These are phyloP conservation scores for Starmerella asiatica DNA, from an alignment of 805 yeast genomes.

Conservation along the genomic window DNA sequence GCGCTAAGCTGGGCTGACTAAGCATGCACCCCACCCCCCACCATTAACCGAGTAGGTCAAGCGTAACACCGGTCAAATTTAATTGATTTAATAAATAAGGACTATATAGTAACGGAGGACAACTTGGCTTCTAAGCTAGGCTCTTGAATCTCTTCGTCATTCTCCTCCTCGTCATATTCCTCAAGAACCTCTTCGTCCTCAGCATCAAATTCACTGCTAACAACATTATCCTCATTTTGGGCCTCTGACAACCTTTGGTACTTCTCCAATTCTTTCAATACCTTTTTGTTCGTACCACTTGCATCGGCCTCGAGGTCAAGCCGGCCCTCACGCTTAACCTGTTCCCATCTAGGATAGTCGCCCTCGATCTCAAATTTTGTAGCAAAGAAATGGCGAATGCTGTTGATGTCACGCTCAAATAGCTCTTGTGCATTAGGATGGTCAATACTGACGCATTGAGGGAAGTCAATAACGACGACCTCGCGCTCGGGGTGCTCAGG, in stretches of 20 bases:
- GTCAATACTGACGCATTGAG: slow-evolving; percentile 89
- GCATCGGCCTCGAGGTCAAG: slow-evolving; percentile 85
- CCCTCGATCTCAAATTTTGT: slow-evolving; percentile 68
- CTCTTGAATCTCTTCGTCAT: slow-evolving; percentile 29
- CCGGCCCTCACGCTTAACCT: slow-evolving; percentile 51
- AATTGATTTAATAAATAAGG: neutral
- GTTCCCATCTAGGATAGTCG: slow-evolving; percentile 73
- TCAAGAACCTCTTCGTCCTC: slow-evolving; percentile 35
- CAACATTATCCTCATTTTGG: slow-evolving; percentile 24
- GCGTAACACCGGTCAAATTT: no score
- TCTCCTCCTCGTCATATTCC: slow-evolving; percentile 27
- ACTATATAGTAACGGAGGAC: no score
- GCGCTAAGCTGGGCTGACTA: no score
- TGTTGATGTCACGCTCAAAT: slow-evolving; percentile 85
- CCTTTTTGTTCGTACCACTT: slow-evolving; percentile 53
- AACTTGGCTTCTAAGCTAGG: no score
- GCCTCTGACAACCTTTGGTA: slow-evolving; percentile 40
- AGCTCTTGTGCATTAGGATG: slow-evolving; percentile 80
- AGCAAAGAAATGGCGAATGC: slow-evolving; percentile 71
- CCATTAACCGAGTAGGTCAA: no score
- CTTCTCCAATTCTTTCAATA: slow-evolving; percentile 53
- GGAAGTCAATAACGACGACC: slow-evolving; percentile 91
- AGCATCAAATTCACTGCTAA: slow-evolving; percentile 27
- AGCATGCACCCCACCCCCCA: no score
- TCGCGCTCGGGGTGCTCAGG: slow-evolving; percentile 39